Conservation (phyloP, 2,329 filamentous ascomycete species). For the Cladosporium austrohemisphaericum region DNA sequence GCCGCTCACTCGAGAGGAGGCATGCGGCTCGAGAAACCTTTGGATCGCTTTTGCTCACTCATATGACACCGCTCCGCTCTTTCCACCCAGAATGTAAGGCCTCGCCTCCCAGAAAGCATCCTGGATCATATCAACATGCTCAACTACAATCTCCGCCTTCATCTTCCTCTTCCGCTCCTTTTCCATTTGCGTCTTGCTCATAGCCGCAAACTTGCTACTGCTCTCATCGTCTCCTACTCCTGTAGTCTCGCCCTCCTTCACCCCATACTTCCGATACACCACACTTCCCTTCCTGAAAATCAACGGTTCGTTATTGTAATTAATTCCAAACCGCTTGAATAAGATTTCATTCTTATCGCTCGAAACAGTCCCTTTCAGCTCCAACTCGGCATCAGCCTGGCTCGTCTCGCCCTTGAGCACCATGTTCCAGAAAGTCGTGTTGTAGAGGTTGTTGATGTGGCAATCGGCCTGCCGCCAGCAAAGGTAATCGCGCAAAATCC, state of each 20-base stretch:
- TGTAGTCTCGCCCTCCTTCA: slow-evolving; percentile 65
- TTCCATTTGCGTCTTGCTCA: slow-evolving; percentile 68
- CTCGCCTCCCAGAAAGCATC: slow-evolving; percentile 88
- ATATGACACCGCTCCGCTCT: slow-evolving; percentile 15
- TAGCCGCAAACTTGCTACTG: slow-evolving; percentile 1
- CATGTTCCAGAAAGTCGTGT: slow-evolving; percentile 92
- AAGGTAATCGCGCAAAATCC: slow-evolving; percentile 88
- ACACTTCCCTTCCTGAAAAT: slow-evolving; percentile 93
- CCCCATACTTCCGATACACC: slow-evolving; percentile 58
- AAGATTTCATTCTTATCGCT: slow-evolving; percentile 95
- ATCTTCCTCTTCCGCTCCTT: slow-evolving; percentile 75
- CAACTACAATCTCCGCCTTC: slow-evolving; percentile 76
- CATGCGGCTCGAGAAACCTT: too few species aligned
- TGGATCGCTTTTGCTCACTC: slow-evolving; percentile 10
- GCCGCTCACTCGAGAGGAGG: too few species aligned
- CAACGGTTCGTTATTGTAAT: slow-evolving; percentile 95
- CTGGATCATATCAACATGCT: slow-evolving; percentile 91
- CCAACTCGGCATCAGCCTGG: slow-evolving; percentile 73
- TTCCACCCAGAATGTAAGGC: slow-evolving; percentile 62
- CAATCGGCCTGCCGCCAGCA: slow-evolving; percentile 97
- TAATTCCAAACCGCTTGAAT: slow-evolving; percentile 82
- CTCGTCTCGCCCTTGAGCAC: slow-evolving; percentile 74
- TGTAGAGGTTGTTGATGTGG: slow-evolving; percentile 98
- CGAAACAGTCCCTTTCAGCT: slow-evolving; percentile 75
- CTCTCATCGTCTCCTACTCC: slow-evolving; percentile 73